phyloP scores from a whole-genome alignment of 148 eudicot genomes.

The Diospyros lotus region DNA sequence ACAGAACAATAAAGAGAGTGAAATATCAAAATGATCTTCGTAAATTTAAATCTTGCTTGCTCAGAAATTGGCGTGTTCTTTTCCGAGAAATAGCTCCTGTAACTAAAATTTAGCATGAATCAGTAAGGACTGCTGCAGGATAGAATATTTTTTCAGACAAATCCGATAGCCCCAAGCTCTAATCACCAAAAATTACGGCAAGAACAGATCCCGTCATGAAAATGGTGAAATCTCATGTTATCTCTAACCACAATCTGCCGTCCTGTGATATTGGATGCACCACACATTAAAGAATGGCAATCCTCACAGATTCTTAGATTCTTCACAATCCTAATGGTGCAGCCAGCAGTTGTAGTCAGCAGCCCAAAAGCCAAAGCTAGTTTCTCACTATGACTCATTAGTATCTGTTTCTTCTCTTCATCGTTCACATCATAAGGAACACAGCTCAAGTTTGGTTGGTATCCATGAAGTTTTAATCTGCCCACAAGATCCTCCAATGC shows the following conservation, averaged over 20 bases:
- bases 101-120: constrained; percentile 1
- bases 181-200: constrained; percentile 61
- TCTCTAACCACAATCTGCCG: constrained; percentile 58
- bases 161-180: constrained; percentile 1
- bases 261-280: constrained; percentile 39
- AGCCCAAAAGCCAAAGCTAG: constrained; percentile 49
- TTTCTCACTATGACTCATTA: constrained; percentile 59
- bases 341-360: constrained; percentile 29
- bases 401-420: constrained; percentile 43
- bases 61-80: background rate
- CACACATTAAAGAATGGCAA: constrained; percentile 60
- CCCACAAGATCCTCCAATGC: constrained; percentile 31
- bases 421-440: constrained; percentile 51
- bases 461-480: constrained; percentile 31
- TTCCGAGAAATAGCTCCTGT: background rate
- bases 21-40: background rate
- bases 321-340: constrained; percentile 53
- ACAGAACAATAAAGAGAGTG: background rate
- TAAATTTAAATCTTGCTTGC: background rate
- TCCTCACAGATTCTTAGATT: constrained; percentile 67
- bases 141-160: background rate
- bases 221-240: constrained; percentile 64
- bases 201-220: constrained; percentile 47
- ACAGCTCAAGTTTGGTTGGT: constrained; percentile 32
- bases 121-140: background rate